Evolutionary conservation across 2,329 filamentous ascomycete genomes (phyloP).

Genomic region (Xylariaceae sp.): DNA sequence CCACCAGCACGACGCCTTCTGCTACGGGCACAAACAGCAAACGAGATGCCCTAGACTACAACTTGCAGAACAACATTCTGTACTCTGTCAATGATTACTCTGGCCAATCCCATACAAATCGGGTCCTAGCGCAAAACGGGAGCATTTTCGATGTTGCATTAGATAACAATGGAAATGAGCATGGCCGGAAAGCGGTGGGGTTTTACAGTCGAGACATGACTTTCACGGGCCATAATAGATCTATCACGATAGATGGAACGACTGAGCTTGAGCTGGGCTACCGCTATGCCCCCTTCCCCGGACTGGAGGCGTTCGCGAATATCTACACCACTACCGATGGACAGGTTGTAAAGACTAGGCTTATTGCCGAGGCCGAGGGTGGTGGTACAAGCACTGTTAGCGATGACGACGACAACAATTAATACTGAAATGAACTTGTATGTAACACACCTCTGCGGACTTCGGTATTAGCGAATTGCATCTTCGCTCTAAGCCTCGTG

Average conservation of each 20-base stretch:
- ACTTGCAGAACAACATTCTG: slow-evolving; percentile 56
- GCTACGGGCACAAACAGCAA: slow-evolving; percentile 17
- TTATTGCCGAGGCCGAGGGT: slow-evolving; percentile 51
- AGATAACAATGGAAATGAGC: slow-evolving; percentile 51
- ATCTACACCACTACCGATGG: slow-evolving; percentile 49
- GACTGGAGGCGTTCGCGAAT: slow-evolving; percentile 44
- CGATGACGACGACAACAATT: slow-evolving; percentile 29
- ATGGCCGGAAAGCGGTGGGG: slow-evolving; percentile 43
- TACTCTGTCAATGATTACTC: slow-evolving; percentile 61
- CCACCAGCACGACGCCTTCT: slow-evolving; percentile 15
- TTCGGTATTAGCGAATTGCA: no score
- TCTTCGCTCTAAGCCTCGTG: no score
- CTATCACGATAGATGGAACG: slow-evolving; percentile 41
- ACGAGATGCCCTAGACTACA: slow-evolving; percentile 37
- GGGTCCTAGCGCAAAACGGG: slow-evolving; percentile 54
- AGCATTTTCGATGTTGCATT: slow-evolving; percentile 52
- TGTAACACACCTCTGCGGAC: no score
- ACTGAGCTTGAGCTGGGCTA: slow-evolving; percentile 52
- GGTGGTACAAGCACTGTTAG: slow-evolving; percentile 53
- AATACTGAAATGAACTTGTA: no score
- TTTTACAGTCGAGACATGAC: slow-evolving; percentile 51
- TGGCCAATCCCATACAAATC: slow-evolving; percentile 55
- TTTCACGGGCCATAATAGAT: slow-evolving; percentile 53
- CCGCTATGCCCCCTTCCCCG: slow-evolving; percentile 49
- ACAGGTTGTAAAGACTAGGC: slow-evolving; percentile 47